phyloP scores from a whole-genome alignment of 2,329 filamentous ascomycete species.

The Pochonia chlamydosporia region DNA sequence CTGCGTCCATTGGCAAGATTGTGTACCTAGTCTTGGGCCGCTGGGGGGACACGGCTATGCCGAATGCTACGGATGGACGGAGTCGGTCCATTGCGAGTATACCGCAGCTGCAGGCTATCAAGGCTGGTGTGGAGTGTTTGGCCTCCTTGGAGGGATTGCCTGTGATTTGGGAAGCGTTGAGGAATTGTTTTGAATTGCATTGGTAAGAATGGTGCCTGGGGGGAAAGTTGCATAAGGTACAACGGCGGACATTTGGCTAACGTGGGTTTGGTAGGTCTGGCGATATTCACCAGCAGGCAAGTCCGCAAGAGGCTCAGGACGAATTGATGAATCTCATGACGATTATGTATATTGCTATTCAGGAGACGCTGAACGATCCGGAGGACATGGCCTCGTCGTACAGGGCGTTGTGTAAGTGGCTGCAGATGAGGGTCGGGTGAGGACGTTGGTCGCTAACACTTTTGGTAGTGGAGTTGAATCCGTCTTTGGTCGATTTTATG shows the following conservation, averaged over 20 bases:
- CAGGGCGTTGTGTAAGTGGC: conserved; percentile 43
- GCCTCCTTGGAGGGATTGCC: conserved; percentile 44
- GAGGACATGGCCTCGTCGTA: conserved; percentile 41
- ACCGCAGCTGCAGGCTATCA: conserved; percentile 55
- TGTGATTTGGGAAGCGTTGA: conserved; percentile 46
- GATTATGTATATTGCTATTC: conserved; percentile 55
- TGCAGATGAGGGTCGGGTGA: background rate
- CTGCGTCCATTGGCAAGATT: conserved; percentile 50
- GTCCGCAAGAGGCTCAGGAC: conserved; percentile 48
- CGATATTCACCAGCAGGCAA: conserved; percentile 36
- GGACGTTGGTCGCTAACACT: background rate
- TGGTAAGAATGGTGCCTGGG: conserved; percentile 35
- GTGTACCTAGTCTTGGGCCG: conserved; percentile 61
- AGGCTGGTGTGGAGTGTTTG: conserved; percentile 45
- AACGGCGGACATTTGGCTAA: background rate
- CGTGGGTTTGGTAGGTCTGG: conserved; percentile 38
- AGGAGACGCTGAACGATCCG: conserved; percentile 48
- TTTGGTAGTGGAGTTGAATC: conserved; percentile 50
- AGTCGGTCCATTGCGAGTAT: conserved; percentile 45
- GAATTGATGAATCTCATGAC: conserved; percentile 59
- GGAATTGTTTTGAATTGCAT: conserved; percentile 43
- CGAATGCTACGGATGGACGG: conserved; percentile 32
- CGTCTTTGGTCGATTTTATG: conserved; percentile 66
- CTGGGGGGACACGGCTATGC: conserved; percentile 63
- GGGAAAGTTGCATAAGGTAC: background rate